Percentiles rank a stretch among this genome's conserved stretches.
Conservation (phyloP, 2,329 filamentous ascomycete species). For the Aureobasidium sp. region DNA sequence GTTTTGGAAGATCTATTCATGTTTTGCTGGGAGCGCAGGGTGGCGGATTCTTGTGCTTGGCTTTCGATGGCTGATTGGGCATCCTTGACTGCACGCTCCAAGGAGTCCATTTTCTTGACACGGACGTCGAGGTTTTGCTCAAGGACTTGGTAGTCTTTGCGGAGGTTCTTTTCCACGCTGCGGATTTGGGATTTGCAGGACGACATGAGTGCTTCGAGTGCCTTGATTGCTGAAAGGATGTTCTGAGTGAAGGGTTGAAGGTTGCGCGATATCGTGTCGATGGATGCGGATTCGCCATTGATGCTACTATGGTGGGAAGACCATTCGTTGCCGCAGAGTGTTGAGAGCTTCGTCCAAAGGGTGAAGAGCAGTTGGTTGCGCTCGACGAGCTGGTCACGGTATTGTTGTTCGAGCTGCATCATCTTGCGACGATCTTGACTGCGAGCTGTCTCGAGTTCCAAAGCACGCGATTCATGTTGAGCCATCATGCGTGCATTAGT, state of each 20-base stretch:
- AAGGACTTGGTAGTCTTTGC: slow-evolving; percentile 79
- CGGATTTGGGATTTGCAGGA: slow-evolving; percentile 74
- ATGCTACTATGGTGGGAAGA: slow-evolving; percentile 80
- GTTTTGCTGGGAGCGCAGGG: slow-evolving; percentile 16
- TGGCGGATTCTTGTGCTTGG: slow-evolving; percentile 34
- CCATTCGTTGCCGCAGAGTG: slow-evolving; percentile 86
- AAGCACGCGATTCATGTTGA: slow-evolving; percentile 73
- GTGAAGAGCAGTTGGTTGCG: slow-evolving; percentile 78
- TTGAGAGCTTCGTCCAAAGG: slow-evolving; percentile 83
- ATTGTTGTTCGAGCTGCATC: slow-evolving; percentile 64
- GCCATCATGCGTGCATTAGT: slow-evolving; percentile 79
- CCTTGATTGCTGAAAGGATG: slow-evolving; percentile 75
- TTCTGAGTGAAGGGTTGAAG: slow-evolving; percentile 86
- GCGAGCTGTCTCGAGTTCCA: slow-evolving; percentile 75
- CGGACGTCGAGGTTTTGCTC: slow-evolving; percentile 72
- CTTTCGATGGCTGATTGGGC: slow-evolving; percentile 44
- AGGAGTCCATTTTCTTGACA: slow-evolving; percentile 74
- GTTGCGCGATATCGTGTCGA: slow-evolving; percentile 79
- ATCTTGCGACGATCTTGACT: slow-evolving; percentile 71
- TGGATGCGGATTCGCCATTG: slow-evolving; percentile 74
- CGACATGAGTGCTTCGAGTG: slow-evolving; percentile 69
- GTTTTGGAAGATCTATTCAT: slow-evolving; percentile 23
- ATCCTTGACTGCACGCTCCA: slow-evolving; percentile 71
- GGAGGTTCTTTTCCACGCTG: slow-evolving; percentile 78
- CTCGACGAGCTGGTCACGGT: slow-evolving; percentile 80